These are phyloP conservation scores for Corymbia citriodora DNA, from an alignment of 441 rosid genomes.

Conservation along the genomic window DNA sequence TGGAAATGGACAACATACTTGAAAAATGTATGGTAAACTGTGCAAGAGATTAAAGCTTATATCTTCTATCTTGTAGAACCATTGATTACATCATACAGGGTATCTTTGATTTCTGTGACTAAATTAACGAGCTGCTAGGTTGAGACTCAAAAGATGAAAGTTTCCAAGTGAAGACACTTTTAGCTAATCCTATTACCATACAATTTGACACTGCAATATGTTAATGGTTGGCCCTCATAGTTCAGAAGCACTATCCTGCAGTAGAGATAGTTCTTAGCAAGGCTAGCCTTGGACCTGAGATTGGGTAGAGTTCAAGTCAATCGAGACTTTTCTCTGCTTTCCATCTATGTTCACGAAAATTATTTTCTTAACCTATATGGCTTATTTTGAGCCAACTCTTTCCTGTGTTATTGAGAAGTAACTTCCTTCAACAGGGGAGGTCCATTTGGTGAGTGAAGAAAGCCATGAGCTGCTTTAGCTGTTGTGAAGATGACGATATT, in stretches of 20 bases:
- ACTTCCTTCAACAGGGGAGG: background rate
- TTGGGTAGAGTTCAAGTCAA: background rate
- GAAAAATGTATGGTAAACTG: background rate
- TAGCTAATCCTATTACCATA: background rate
- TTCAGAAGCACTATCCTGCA: background rate
- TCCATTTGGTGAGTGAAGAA: constrained; percentile 12
- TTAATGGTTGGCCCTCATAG: background rate
- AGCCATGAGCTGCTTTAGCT: constrained; percentile 77
- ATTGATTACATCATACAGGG: background rate
- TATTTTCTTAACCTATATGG: background rate
- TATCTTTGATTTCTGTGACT: background rate
- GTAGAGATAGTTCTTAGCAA: background rate
- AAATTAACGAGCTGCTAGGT: background rate
- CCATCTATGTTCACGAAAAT: background rate
- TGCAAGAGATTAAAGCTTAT: background rate
- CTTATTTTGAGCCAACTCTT: background rate
- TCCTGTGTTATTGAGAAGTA: background rate
- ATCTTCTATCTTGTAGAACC: background rate
- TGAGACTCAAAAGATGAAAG: background rate
- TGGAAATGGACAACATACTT: background rate
- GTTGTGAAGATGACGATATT: constrained; percentile 77
- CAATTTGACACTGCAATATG: background rate
- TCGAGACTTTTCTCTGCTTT: background rate
- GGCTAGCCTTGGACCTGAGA: background rate
- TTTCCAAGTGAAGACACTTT: background rate